Conservation (phyloP, 148 eudicot species). For the Vaccinium darrowii region DNA sequence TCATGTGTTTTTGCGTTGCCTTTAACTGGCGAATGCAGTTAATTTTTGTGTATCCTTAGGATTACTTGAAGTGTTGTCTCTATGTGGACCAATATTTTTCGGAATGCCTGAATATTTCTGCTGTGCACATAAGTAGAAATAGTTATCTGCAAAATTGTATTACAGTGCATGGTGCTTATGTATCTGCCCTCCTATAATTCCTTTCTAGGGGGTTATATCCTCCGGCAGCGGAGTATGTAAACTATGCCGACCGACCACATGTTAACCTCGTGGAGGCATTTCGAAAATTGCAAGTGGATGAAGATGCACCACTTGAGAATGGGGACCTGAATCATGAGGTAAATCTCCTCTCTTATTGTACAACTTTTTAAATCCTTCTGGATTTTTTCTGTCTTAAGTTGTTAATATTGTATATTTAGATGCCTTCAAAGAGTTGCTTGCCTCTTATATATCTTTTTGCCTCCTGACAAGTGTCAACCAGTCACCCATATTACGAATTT, state of each 20-base stretch:
- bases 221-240: constrained; percentile 76
- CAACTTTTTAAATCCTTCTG: neutral
- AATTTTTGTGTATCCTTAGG: neutral
- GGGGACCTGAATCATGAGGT: constrained; percentile 84
- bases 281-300: constrained; percentile 74
- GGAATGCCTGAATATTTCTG: neutral
- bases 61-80: neutral
- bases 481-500: no score
- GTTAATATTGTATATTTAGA: neutral
- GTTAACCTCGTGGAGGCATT: constrained; percentile 82
- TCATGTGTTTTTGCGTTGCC: neutral
- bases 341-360: neutral
- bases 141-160: neutral
- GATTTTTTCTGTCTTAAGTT: neutral
- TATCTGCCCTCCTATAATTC: neutral
- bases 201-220: constrained; percentile 65
- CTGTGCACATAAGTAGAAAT: neutral
- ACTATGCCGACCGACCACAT: constrained; percentile 64
- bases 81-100: neutral
- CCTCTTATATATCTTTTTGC: neutral
- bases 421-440: neutral
- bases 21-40: neutral
- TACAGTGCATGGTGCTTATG: neutral
- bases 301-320: constrained; percentile 76
- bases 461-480: no score